Base-by-base conservation (phyloP, 768 basidiomycete genomes). In the Naganishia antarctica region DNA sequence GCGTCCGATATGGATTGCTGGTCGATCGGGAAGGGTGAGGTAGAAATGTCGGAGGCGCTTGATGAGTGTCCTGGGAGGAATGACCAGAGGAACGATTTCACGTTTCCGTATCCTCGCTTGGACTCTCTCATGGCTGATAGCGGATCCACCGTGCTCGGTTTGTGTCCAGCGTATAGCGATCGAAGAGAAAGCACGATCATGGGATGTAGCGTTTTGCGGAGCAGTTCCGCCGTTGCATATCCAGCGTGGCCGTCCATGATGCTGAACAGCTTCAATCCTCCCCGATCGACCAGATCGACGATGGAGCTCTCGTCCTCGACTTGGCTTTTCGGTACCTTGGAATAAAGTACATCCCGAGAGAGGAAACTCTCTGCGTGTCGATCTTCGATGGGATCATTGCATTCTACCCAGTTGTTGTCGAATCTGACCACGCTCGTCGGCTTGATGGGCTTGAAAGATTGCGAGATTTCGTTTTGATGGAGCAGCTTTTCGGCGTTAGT, bases 321-420 rank as follows among this genome's bases (percentile, higher is more conserved):
- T 6, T 44, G 21, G 31, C 29, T 57, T 41, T 49, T 60, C 11
- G 23, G 43, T 23, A 29, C 68, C 51, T 41, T 48, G 3, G 60
- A 31, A 23, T n/a, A 83, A 79, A 3, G 79, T 79, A 71, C 88
- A 85, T 41, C 86, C 81, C 68, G 83, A 75, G 51, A 68, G 6
- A 94, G 79, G 66, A 91, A 80, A 62, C 86, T 84, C 65, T 83
- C 82, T 3, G 88, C 84, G 68, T 86, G 83, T 26, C 91, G 86
- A 74, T 99, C 96, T 78, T 99, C 96, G 58, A 96, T 86, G 8
- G 91, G 90, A 65, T 88, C 84, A 72, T 99, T 99, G 3, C 91
- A 87, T 0, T 89, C 81, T 37, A 98, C 80, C 34, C 82, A 83
- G 18, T 90, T 89, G 3, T 87, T 93, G 50, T 86, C 82, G 77